Base-by-base conservation (phyloP, 768 basidiomycete species). In the Lactarius trivialis region DNA sequence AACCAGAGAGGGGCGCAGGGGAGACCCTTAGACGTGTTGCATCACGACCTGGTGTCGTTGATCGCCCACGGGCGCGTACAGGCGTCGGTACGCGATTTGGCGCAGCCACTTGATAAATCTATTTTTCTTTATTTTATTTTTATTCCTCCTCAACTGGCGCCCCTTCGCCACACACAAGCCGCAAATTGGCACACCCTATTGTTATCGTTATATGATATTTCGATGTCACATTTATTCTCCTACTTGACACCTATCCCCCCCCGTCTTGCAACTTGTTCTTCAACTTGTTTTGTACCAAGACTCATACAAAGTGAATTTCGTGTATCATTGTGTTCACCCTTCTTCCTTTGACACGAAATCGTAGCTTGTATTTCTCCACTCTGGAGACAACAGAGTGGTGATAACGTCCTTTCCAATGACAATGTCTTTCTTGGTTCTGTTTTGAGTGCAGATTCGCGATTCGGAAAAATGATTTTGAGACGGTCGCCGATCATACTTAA, bases 31-130 rank as follows among this genome's bases (percentile, higher is more conserved):
- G 26, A 14, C 45, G 24, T 36, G 55, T 30, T 8, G 58, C 30
- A 37, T 34, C 55, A 30, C 48, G 64, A 17, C 30, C 19, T 14
- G 73, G 81, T 36, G 75, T 87, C 17, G 76, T 89, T 37, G 79
- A 88, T 69, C 77, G 89, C 60, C 84, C 88, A 5, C 77, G 87
- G 67, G 82, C 81, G 49, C 83, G 83, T 55, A 88, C 85, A n/a
- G 86, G 86, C 19, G 81, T 80, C 15, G 75, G 81, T 43, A 71
- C 85, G 34, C 82, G 86, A 36, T 89, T 88, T 70, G 83, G 79
- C 19, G 84, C 78, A 61, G 79, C 75, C n/a, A 71, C 78, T 26
- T 78, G 74, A 71, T 73, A 43, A 11, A 21, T 43, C 43, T 19
- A 9, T 28, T 34, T 14, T 21, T n/a, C 32, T 57, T 57, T 21